A percentile compares a stretch with the other conserved stretches of the same genome.
Conservation (phyloP, 2,329 filamentous ascomycete genomes). For the Fusarium penzigii region DNA sequence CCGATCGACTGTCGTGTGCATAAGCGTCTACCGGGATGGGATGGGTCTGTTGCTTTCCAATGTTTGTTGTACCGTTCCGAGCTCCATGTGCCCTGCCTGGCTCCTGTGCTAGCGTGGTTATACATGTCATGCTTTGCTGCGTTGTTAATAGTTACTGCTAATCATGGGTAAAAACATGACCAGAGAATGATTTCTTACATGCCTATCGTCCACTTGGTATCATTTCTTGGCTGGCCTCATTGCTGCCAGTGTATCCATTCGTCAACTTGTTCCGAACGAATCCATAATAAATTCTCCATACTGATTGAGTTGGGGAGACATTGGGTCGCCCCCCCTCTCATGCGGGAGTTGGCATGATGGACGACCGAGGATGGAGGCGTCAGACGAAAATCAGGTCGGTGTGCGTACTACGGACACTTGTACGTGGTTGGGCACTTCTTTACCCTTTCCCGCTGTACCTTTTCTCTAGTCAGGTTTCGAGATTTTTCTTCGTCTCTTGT, state of each 20-base stretch:
- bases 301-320: no score
- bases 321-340: no score
- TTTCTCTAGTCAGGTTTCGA: neutral
- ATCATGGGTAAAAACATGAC: neutral
- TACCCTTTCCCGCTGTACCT: neutral
- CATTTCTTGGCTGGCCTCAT: neutral
- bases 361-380: neutral
- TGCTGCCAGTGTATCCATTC: neutral
- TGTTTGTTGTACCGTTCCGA: constrained; percentile 1
- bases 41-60: no score
- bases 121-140: neutral
- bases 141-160: constrained; percentile 2
- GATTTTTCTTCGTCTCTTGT: neutral
- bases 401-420: neutral
- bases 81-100: no score
- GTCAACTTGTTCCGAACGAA: neutral
- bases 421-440: neutral
- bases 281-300: neutral
- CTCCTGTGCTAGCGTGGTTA: no score
- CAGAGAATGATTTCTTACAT: neutral
- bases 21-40: constrained; percentile 18
- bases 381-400: neutral
- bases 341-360: neutral
- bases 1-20: constrained; percentile 32
- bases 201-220: neutral